Conservation (phyloP, 495 filamentous ascomycete genomes). For the Aspergillus cavernicola region DNA sequence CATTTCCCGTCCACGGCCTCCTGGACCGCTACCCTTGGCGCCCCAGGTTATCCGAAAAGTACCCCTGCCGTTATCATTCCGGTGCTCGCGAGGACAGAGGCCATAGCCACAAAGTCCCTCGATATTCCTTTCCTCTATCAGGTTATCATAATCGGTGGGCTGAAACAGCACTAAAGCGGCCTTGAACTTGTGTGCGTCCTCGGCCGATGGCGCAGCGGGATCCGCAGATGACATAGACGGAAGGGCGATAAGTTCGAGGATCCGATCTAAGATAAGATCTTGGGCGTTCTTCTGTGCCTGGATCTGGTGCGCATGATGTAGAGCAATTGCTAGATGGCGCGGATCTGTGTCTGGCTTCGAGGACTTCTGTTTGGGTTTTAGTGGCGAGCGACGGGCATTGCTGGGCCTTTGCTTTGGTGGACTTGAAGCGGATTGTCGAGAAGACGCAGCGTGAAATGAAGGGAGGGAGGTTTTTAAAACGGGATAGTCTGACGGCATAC, state of each 20-base stretch:
- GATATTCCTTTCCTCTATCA: constrained; percentile 83
- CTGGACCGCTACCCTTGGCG: constrained; percentile 48
- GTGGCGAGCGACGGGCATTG: constrained; percentile 22
- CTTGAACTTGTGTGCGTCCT: constrained; percentile 57
- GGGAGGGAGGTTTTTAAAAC: constrained; percentile 55
- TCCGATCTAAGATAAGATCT: constrained; percentile 63
- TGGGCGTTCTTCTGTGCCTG: constrained; percentile 74
- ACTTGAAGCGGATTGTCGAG: constrained; percentile 22
- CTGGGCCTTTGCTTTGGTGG: constrained; percentile 13
- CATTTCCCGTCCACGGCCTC: constrained; percentile 46
- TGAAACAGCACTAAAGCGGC: constrained; percentile 64
- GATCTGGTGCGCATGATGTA: constrained; percentile 76
- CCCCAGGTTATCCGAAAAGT: constrained; percentile 49
- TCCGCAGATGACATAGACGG: constrained; percentile 48
- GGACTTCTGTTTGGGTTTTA: constrained; percentile 21
- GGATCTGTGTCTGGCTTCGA: constrained; percentile 42
- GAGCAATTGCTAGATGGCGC: constrained; percentile 59
- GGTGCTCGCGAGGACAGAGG: constrained; percentile 61
- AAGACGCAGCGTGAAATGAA: constrained; percentile 33
- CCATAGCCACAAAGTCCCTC: constrained; percentile 75
- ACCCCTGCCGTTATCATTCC: constrained; percentile 39
- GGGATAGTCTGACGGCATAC: constrained; percentile 36
- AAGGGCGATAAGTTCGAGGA: constrained; percentile 62
- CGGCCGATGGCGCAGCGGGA: constrained; percentile 53
- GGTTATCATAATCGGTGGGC: constrained; percentile 77